These are phyloP conservation scores for Coemansia sp. DNA, from an alignment of 192 early-diverging fungal genomes.

Conservation along the genomic window DNA sequence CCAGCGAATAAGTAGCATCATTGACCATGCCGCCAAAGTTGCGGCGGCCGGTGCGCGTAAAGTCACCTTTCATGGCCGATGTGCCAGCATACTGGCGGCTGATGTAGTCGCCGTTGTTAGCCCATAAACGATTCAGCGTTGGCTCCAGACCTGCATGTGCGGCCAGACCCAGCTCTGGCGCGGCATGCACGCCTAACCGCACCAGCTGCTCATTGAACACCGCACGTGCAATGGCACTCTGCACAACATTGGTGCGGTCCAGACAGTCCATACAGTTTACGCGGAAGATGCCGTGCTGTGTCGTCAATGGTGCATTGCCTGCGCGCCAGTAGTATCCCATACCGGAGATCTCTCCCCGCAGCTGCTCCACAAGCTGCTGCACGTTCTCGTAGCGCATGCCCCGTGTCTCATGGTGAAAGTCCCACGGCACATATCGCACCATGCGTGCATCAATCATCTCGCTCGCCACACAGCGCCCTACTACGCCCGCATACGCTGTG, in stretches of 20 bases:
- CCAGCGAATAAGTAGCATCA: constrained; percentile 75
- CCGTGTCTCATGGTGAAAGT: constrained; percentile 90
- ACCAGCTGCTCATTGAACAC: constrained; percentile 68
- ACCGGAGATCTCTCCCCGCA: constrained; percentile 65
- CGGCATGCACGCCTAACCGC: constrained; percentile 65
- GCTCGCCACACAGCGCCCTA: constrained; percentile 46
- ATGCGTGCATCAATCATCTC: constrained; percentile 39
- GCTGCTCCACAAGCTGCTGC: constrained; percentile 66
- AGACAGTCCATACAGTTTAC: constrained; percentile 99
- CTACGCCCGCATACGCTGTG: constrained; percentile 58
- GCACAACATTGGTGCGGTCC: constrained; percentile 93
- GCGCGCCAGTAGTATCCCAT: constrained; percentile 59
- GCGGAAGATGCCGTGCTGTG: constrained; percentile 60
- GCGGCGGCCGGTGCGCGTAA: constrained; percentile 73
- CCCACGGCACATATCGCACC: constrained; percentile 80
- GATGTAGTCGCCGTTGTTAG: constrained; percentile 79
- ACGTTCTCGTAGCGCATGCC: constrained; percentile 92
- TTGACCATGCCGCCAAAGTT: constrained; percentile 73
- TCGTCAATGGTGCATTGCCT: constrained; percentile 22
- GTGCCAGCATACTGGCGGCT: constrained; percentile 77
- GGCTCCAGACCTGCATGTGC: constrained; percentile 66
- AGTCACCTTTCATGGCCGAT: constrained; percentile 76
- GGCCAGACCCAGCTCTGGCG: constrained; percentile 64
- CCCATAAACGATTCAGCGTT: constrained; percentile 71
- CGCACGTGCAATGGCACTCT: constrained; percentile 64